Conservation (phyloP, 2,329 filamentous ascomycete genomes). For the Ascochyta viciae-villosae region DNA sequence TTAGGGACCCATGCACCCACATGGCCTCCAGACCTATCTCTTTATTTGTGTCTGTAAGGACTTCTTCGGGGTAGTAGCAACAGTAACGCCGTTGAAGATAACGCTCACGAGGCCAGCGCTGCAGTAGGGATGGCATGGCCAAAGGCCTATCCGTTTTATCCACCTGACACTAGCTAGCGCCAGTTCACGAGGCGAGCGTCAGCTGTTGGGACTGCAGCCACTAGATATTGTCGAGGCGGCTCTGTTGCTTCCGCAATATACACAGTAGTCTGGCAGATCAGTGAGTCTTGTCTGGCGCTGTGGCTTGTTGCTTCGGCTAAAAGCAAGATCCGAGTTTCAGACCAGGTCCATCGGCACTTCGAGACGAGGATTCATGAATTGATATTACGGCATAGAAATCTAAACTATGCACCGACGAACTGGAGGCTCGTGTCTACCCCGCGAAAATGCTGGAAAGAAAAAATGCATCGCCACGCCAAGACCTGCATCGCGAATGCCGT, state of each 20-base stretch:
- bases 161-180: slow-evolving; percentile 9
- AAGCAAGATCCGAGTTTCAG: not conserved
- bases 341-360: not conserved
- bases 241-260: slow-evolving; percentile 13
- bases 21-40: slow-evolving; percentile 12
- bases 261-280: slow-evolving; percentile 9
- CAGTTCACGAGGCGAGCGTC: not conserved
- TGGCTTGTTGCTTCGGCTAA: slow-evolving; percentile 4
- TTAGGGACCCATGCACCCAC: not conserved
- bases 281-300: not conserved
- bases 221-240: slow-evolving; percentile 3
- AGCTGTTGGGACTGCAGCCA: not conserved
- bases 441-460: not conserved
- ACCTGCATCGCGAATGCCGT: not conserved
- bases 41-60: not conserved
- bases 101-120: slow-evolving; percentile 11
- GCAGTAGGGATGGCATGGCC: not conserved
- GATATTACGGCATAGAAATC: slow-evolving; percentile 8
- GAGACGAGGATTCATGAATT: slow-evolving; percentile 5
- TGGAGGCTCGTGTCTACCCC: slow-evolving; percentile 9
- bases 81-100: slow-evolving; percentile 13
- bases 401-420: not conserved
- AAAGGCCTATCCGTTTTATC: not conserved
- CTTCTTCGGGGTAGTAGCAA: not conserved
- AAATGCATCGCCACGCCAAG: not conserved